These are phyloP conservation scores for Monotropa hypopitys DNA, from an alignment of 179 eudicot genomes.

Conservation along the genomic window DNA sequence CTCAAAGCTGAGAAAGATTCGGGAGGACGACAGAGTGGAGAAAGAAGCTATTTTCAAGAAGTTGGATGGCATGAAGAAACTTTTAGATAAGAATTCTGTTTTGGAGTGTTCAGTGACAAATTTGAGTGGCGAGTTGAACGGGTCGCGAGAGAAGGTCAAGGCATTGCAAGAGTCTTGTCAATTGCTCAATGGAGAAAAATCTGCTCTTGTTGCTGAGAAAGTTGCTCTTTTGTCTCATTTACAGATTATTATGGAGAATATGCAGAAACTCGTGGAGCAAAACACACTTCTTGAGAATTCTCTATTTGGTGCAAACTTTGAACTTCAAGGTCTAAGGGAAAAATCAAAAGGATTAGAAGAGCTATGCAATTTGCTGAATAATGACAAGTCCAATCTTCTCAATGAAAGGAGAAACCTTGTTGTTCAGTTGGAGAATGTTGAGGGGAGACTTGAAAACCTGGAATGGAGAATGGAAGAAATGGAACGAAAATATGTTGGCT, in stretches of 20 bases:
- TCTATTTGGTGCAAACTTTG: constrained; percentile 50
- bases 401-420: constrained; percentile 46
- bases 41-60: constrained; percentile 39
- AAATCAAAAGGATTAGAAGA: constrained; percentile 76
- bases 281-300: constrained; percentile 63
- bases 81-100: constrained; percentile 28
- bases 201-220: constrained; percentile 53
- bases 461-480: constrained; percentile 50
- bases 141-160: constrained; percentile 37
- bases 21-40: constrained; percentile 33
- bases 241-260: constrained; percentile 51
- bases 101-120: constrained; percentile 40
- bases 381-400: constrained; percentile 57
- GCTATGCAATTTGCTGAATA: constrained; percentile 49
- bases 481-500: constrained; percentile 50
- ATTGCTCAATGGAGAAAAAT: constrained; percentile 48
- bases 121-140: constrained; percentile 39
- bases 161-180: constrained; percentile 39
- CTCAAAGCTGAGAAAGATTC: constrained; percentile 40
- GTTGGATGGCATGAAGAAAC: constrained; percentile 43
- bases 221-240: constrained; percentile 66
- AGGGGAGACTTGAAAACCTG: constrained; percentile 45
- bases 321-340: constrained; percentile 67
- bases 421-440: constrained; percentile 60
- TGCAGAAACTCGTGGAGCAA: constrained; percentile 69